Evolutionary conservation across 2,329 filamentous ascomycete species (phyloP).

Genomic region (Phaeosphaeria sp.): DNA sequence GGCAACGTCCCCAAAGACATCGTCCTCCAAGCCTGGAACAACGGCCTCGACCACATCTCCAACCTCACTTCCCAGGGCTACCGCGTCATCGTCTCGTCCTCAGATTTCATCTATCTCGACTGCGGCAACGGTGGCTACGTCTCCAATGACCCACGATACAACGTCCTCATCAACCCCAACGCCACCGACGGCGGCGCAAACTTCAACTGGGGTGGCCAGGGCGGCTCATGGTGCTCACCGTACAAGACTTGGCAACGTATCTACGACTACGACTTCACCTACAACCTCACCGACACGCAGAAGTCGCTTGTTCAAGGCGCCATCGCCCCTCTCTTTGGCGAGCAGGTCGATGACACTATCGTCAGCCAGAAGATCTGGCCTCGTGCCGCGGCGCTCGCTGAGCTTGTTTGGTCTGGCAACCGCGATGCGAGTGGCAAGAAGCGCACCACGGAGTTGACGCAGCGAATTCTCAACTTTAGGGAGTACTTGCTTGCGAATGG

Average conservation of each 20-base stretch:
- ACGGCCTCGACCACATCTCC: slow-evolving; percentile 58
- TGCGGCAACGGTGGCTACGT: slow-evolving; percentile 63
- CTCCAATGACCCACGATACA: slow-evolving; percentile 63
- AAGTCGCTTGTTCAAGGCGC: slow-evolving; percentile 60
- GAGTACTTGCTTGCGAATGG: slow-evolving; percentile 65
- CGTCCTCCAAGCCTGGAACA: slow-evolving; percentile 64
- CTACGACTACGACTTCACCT: slow-evolving; percentile 64
- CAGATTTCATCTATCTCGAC: slow-evolving; percentile 64
- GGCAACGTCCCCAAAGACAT: slow-evolving; percentile 58
- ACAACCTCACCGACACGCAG: slow-evolving; percentile 55
- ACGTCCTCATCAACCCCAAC: slow-evolving; percentile 60
- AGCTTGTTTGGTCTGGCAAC: slow-evolving; percentile 64
- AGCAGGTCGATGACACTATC: slow-evolving; percentile 62
- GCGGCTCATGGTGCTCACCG: slow-evolving; percentile 64
- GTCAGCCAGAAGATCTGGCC: slow-evolving; percentile 63
- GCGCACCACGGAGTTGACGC: slow-evolving; percentile 60
- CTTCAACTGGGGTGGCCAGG: slow-evolving; percentile 62
- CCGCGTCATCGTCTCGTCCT: slow-evolving; percentile 63
- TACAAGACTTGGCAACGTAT: slow-evolving; percentile 68
- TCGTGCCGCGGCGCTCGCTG: slow-evolving; percentile 62
- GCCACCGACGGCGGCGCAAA: slow-evolving; percentile 46
- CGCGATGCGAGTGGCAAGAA: slow-evolving; percentile 57
- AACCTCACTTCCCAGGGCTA: slow-evolving; percentile 59
- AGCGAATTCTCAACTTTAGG: slow-evolving; percentile 65
- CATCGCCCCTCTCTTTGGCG: slow-evolving; percentile 60